Base-by-base conservation (phyloP, 2,329 filamentous ascomycete species). In the Sordariomycetes sp. region DNA sequence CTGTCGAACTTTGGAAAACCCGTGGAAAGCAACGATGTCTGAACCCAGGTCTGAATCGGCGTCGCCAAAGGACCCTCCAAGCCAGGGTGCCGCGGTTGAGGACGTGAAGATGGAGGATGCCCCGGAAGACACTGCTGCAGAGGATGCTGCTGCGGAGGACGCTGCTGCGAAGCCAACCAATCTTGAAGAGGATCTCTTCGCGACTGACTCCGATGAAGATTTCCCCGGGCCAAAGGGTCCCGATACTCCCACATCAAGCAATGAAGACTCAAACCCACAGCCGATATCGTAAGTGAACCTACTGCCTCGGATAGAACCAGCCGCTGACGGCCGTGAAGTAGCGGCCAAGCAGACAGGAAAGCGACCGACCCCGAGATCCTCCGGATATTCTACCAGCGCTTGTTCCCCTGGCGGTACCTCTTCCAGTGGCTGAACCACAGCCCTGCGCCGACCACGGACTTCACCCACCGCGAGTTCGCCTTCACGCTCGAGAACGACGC, bases 371-470 rank as follows among this genome's bases (percentile, higher is more conserved):
- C 59, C 14, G 61, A 92, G 67, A 82, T 95, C 12, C 91, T 97
- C 85, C 85, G 89, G 65, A 89, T 88, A 62, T 99, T 97, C 75
- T 99, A 99, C 70, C 89, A 96, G 68, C 89, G 94, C 54, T 79
- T 99, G 43, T 97, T 97, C 66, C 94, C 94, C 4, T 99, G 96
- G 79, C 85, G 92, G 60, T 88, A 90, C 61, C 84, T 97, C 22
- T 99, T 97, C 73, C 92, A 97, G 71, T 99, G 94, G 94, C 83
- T 99, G 54, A 99, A 97, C 69, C 94, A 97, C 72, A 90, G 89
- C 58, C 87, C 90, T 7, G 85, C 85, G 7, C 92, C 94, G 0
- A 87, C 88, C 4, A 87, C 86, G 63, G 92, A 97, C 72, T 97
- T 97, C 74, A 85, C 80, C 32, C 89, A 97, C 70, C 88, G 94